Evolutionary conservation across 2,329 filamentous ascomycete species (phyloP).

Genomic region (Colletotrichum sp.): DNA sequence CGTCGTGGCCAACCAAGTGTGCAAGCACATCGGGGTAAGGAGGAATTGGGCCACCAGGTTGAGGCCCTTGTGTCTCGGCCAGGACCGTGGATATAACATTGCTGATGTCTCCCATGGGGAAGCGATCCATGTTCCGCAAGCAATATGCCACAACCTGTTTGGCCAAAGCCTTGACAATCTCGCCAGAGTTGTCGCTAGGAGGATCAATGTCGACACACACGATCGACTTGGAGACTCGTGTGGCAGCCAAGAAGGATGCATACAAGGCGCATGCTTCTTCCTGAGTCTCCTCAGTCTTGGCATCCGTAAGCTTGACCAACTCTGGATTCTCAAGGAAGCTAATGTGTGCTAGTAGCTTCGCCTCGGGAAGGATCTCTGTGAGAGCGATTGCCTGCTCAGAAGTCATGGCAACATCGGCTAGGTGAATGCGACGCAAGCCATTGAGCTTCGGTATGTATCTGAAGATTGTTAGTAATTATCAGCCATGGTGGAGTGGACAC

Average conservation of each 20-base stretch:
- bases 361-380: slow-evolving; percentile 88
- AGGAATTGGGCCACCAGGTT: slow-evolving; percentile 30
- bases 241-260: slow-evolving; percentile 87
- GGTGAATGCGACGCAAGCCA: slow-evolving; percentile 81
- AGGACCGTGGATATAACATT: slow-evolving; percentile 44
- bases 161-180: slow-evolving; percentile 88
- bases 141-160: slow-evolving; percentile 97
- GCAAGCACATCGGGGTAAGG: slow-evolving; percentile 81
- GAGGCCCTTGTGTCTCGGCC: slow-evolving; percentile 35
- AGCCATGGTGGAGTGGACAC: not conserved
- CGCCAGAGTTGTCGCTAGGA: slow-evolving; percentile 79
- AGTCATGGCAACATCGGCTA: slow-evolving; percentile 83
- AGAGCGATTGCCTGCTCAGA: slow-evolving; percentile 90
- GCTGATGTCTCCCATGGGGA: slow-evolving; percentile 69
- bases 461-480: not conserved
- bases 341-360: slow-evolving; percentile 80
- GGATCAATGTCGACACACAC: slow-evolving; percentile 93
- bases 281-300: slow-evolving; percentile 78
- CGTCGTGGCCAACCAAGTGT: slow-evolving; percentile 80
- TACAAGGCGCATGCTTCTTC: slow-evolving; percentile 96
- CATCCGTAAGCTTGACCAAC: slow-evolving; percentile 73
- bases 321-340: slow-evolving; percentile 84
- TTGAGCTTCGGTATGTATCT: slow-evolving; percentile 81
- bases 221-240: slow-evolving; percentile 81
- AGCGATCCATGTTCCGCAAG: slow-evolving; percentile 85